Evolutionary conservation across 352 stramenopile genomes (phyloP), one percentile per base, ranked within the genome.

Genomic region (Globisporangium carolinianum): DNA sequence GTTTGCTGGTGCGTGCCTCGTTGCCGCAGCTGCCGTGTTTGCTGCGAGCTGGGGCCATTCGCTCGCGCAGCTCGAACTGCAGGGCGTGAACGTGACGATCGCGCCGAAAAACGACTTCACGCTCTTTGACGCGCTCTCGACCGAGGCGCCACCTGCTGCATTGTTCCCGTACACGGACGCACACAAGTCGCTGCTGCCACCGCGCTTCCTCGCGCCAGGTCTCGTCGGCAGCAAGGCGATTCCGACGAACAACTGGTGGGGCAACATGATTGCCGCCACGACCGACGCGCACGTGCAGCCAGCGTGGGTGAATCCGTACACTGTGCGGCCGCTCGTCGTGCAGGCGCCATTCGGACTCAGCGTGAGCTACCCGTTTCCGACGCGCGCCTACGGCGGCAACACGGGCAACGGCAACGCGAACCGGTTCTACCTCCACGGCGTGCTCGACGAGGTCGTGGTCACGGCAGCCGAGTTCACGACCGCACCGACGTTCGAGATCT

Each of bases 211-310:
- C 24, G 69, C 73, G 0, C n/a, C 75, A 5, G 71, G 69, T 0
- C 24, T 78, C 15, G 66, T 83, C 35, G 75, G 73, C 32, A 71
- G 60, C 5, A 71, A 66, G 9, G 51, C 75, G 14, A 84, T 87
- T 49, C 77, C 77, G 17, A 89, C 79, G 32, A 89, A 89, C 60
- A 72, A 84, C 53, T 89, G 79, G 79, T 89, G 79, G 79, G 76
- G 75, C 49, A 89, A 87, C 60, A 66, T 89, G 18, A 89, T 89
- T 58, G 73, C 67, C 42, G 54, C 52, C 52, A 59, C 58, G 35
- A 64, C 15, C 5, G 57, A 71, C 32, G 45, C 72, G 2, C 24
- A 65, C 14, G 61, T 85, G 46, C 62, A 83, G 35, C 72, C 75
- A 2, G 75, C 80, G 35, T 90, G 79, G 79, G 71, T 72, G 3